Evolutionary conservation across 164 flowering plant genomes (phyloP).

Genomic region (Stephania yunnanensis): DNA sequence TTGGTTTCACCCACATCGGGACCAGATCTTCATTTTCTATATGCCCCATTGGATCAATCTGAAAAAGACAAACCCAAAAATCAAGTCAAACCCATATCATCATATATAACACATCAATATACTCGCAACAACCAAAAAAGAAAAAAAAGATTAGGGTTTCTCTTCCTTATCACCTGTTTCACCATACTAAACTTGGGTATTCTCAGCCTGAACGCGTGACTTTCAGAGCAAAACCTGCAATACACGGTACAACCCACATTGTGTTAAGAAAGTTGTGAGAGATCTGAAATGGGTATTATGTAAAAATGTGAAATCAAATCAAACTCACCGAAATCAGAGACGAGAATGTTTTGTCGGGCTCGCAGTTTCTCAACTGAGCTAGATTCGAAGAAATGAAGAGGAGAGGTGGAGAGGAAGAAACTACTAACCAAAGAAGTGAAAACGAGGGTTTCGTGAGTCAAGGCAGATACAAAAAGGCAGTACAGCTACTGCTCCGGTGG

Average conservation of each 20-base stretch:
- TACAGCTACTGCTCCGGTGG: not conserved
- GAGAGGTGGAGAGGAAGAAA: not conserved
- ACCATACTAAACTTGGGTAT: not conserved
- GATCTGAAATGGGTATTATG: not conserved
- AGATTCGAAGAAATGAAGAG: not conserved
- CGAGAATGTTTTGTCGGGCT: not conserved
- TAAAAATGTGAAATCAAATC: not conserved
- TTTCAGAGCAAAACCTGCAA: not conserved
- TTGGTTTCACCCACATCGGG: slow-evolving; percentile 56
- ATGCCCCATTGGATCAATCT: slow-evolving; percentile 41
- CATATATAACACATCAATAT: no score
- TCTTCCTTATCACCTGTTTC: not conserved
- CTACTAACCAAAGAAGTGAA: not conserved
- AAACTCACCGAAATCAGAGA: not conserved
- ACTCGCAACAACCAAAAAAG: not conserved
- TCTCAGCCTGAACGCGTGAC: not conserved
- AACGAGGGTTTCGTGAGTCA: not conserved
- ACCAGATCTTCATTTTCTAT: slow-evolving; percentile 27
- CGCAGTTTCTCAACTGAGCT: not conserved
- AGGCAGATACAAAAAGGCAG: not conserved
- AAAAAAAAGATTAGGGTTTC: not conserved
- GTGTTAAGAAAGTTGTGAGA: no score
- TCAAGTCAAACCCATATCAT: not conserved
- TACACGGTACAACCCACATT: no score
- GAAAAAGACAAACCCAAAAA: not conserved